Evolutionary conservation across 2,329 filamentous ascomycete genomes (phyloP), one percentile per base, ranked within the genome.

Genomic region (Helminthosporium solani): DNA sequence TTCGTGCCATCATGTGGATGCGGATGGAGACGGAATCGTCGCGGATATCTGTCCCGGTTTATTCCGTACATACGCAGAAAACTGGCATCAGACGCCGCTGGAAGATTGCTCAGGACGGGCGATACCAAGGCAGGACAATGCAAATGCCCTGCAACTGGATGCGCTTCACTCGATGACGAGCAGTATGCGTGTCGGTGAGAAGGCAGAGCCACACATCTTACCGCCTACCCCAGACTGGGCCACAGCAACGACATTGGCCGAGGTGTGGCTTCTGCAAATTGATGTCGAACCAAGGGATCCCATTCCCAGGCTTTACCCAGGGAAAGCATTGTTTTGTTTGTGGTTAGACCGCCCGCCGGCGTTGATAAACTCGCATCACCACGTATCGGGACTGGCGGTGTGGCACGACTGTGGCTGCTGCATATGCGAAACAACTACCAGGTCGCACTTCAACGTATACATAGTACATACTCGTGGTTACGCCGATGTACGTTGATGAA

Each of bases 1-100:
- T 21, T 37, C 9, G 38, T 46, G 44, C 37, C 44, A 38, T 41
- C 44, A 46, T 46, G 11, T 35, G 30, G 30, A 25, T 35, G 40
- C 30, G 4, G 14, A 39, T 23, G 2, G 23, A 20, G 21, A 25
- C 36, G 36, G 36, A 28, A 6, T 7, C 28, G 21, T 8, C 19
- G 28, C 31, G 40, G 40, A 42, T 21, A 18, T 25, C 9, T 3
- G 27, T 27, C 20, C 3, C 5, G 2, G n/a, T 38, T 21, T 12
- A 15, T 15, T 21, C n/a, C 19, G 33, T 31, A 7, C 28, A n/a
- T 12, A 8, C 28, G 28, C 7, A 14, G 12, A 14, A 25, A 6
- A 6, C 6, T 9, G 23, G 9, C 23, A 9, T 25, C 23, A 9
- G 9, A 9, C 23, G 6, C 9, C 23, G 23, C 9, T 25, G 23